These are phyloP conservation scores for Rubia tinctorum DNA, from an alignment of 305 asterid species.

Conservation along the genomic window DNA sequence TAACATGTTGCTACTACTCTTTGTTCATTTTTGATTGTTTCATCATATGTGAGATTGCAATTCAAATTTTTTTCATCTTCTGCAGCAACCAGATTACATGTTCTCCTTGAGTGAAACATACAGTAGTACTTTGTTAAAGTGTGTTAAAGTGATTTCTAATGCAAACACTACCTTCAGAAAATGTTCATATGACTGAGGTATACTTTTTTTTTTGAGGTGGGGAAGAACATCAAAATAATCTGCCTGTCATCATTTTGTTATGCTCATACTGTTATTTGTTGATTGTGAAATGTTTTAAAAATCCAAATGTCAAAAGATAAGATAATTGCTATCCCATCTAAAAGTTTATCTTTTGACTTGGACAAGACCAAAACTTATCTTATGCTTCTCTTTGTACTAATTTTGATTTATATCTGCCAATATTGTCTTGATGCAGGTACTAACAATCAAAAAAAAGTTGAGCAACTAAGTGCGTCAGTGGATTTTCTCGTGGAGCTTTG, in stretches of 20 bases:
- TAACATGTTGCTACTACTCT: not conserved
- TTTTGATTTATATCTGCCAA: not conserved
- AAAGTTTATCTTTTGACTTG: not conserved
- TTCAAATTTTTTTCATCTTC: not conserved
- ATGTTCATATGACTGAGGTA: too few species aligned
- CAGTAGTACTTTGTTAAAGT: not conserved
- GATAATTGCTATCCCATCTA: not conserved
- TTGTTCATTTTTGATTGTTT: not conserved
- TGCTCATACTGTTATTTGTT: not conserved
- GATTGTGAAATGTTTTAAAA: not conserved
- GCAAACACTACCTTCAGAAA: too few species aligned
- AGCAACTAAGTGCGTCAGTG: conserved; percentile 70
- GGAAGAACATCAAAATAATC: too few species aligned
- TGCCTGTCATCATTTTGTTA: not conserved
- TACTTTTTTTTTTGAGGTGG: too few species aligned
- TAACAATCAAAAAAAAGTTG: conserved; percentile 46
- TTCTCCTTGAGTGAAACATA: not conserved
- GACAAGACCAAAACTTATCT: not conserved
- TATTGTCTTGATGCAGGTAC: conserved; percentile 37
- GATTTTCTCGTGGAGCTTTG: conserved; percentile 97
- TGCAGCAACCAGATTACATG: not conserved
- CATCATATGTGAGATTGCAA: too few species aligned
- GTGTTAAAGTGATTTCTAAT: not conserved
- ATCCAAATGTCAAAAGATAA: too few species aligned
- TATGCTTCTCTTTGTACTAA: not conserved